A percentile compares a stretch with the other conserved stretches of the same genome.
Conservation (phyloP, 2,329 filamentous ascomycete species). For the Westerdykella ornata region DNA sequence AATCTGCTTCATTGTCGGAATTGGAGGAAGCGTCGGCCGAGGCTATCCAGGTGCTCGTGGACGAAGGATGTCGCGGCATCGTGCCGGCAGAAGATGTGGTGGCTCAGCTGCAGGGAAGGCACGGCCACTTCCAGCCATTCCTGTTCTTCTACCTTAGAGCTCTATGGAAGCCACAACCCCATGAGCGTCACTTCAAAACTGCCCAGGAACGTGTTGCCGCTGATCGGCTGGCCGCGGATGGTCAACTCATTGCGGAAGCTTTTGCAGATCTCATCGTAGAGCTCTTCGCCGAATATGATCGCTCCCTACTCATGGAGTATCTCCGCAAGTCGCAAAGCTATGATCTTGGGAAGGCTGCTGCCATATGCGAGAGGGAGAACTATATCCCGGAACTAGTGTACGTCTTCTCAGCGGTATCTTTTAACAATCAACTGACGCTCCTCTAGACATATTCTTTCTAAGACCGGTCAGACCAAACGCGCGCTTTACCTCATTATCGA, state of each 20-base stretch:
- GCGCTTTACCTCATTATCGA: conserved; percentile 91
- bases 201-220: conserved; percentile 36
- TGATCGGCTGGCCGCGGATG: conserved; percentile 48
- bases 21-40: conserved; percentile 75
- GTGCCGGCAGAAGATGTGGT: conserved; percentile 73
- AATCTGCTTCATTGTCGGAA: conserved; percentile 59
- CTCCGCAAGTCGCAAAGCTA: conserved; percentile 79
- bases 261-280: conserved; percentile 83
- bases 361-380: conserved; percentile 70
- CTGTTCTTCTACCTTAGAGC: conserved; percentile 87
- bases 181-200: conserved; percentile 37
- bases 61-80: conserved; percentile 84
- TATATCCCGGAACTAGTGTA: conserved; percentile 86
- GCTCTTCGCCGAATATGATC: conserved; percentile 79
- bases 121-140: conserved; percentile 58
- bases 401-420: conserved; percentile 9
- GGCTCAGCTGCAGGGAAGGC: conserved; percentile 62
- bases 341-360: conserved; percentile 70
- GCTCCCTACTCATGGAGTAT: conserved; percentile 75
- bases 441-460: conserved; percentile 70
- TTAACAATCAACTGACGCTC: conserved; percentile 12
- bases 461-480: conserved; percentile 87
- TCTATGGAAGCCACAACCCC: conserved; percentile 71
- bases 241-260: conserved; percentile 67
- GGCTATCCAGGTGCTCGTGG: conserved; percentile 76